A percentile compares a stretch with the other conserved stretches of the same genome.
Conservation (phyloP, 208 protist species). For the Angomonas ambiguus region DNA sequence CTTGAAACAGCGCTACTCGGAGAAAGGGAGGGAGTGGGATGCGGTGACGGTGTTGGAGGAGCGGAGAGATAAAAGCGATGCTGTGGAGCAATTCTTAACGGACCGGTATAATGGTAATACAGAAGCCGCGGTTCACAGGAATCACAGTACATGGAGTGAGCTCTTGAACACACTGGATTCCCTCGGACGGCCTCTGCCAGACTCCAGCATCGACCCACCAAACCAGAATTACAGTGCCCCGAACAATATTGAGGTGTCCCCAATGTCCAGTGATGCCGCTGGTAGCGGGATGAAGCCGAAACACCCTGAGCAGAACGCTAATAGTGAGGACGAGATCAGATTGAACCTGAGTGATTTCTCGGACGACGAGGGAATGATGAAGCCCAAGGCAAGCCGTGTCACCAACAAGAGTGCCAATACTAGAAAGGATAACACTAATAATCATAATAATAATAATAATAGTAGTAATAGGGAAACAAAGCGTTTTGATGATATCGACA, state of each 20-base stretch:
- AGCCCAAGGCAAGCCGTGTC: neutral
- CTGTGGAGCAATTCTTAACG: neutral
- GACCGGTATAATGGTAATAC: neutral
- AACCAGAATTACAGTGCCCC: neutral
- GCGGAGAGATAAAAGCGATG: neutral
- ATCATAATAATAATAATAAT: neutral
- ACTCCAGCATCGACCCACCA: too few species aligned
- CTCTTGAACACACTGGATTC: neutral
- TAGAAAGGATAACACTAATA: neutral
- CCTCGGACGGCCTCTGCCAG: too few species aligned
- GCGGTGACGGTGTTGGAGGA: neutral
- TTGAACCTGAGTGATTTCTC: neutral
- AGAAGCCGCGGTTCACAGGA: neutral
- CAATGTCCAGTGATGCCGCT: neutral
- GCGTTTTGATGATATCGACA: neutral
- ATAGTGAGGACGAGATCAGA: constrained; percentile 1
- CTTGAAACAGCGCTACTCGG: neutral
- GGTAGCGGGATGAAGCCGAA: neutral
- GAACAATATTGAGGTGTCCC: neutral
- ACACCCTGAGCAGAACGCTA: neutral
- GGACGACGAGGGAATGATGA: neutral
- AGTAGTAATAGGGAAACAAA: neutral
- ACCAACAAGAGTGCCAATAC: neutral
- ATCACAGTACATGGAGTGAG: neutral
- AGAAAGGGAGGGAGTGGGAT: neutral